Percentiles rank a stretch among this genome's conserved stretches.
Conservation (phyloP, 192 early-diverging fungal genomes). For the Podila minutissima region DNA sequence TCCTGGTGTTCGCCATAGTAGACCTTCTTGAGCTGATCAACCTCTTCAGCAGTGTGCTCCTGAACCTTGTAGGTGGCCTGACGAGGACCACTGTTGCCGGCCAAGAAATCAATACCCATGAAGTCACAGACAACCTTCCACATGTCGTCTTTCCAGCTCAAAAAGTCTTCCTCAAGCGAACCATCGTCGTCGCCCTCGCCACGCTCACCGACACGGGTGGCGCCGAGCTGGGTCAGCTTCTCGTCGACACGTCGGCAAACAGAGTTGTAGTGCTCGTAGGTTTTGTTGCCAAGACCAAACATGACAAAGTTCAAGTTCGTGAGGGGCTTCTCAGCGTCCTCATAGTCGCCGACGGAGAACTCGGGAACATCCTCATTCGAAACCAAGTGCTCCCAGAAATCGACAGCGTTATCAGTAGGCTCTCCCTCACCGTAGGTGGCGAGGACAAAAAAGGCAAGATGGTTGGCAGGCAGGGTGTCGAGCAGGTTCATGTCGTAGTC, state of each 20-base stretch:
- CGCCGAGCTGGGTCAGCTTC: constrained; percentile 78
- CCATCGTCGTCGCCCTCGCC: constrained; percentile 99
- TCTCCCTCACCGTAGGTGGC: constrained; percentile 99
- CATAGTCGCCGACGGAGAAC: constrained; percentile 64
- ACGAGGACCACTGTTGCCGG: constrained; percentile 44
- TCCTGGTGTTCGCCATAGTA: constrained; percentile 62
- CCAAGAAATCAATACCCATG: constrained; percentile 70
- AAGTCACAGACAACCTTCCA: constrained; percentile 80
- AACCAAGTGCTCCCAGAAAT: constrained; percentile 88
- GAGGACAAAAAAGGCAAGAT: constrained; percentile 90
- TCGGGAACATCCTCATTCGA: constrained; percentile 78
- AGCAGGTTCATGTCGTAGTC: constrained; percentile 92
- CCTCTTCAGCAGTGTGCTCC: constrained; percentile 47
- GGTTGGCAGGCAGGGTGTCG: constrained; percentile 70
- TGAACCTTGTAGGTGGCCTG: constrained; percentile 66
- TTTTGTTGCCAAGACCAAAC: constrained; percentile 91
- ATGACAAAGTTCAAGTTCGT: constrained; percentile 70
- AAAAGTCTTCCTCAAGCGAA: constrained; percentile 95
- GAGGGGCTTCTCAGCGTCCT: constrained; percentile 67
- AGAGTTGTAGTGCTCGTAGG: constrained; percentile 92
- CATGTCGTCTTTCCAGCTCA: constrained; percentile 92
- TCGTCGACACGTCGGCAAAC: constrained; percentile 78
- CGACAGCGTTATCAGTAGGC: constrained; percentile 96
- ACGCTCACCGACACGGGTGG: constrained; percentile 72
- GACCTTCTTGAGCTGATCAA: constrained; percentile 45